Evolutionary conservation across 2,329 filamentous ascomycete species (phyloP), one percentile per base, ranked within the genome.

Genomic region (Clonostachys solani): DNA sequence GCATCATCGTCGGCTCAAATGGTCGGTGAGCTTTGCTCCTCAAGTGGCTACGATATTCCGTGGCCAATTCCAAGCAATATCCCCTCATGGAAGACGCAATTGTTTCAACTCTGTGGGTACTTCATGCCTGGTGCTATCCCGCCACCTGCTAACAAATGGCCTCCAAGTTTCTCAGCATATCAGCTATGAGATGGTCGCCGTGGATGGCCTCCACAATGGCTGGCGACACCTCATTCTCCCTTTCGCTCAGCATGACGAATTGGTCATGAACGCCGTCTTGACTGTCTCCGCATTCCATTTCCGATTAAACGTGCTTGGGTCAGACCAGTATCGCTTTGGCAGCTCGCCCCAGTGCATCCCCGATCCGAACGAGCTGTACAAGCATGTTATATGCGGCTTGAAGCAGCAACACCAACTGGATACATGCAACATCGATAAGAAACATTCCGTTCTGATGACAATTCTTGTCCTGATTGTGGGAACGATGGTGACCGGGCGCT

Each of bases 261-360:
- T 57, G 7, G 46, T 62, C 40, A 56, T 58, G 54, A 55, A 50
- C 15, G 49, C 59, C 5, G 56, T 62, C 0, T 48, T 59, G 8
- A 53, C 58, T 5, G 56, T 55, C 6, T 56, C 59, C 1, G 55
- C 59, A 2, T 61, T 56, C 8, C 58, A 61, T 12, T 23, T 45
- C 8, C 34, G 40, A 9, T 23, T 45, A 5, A 29, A 29, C 23
- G 23, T 29, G 23, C 23, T 29, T 3, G 23, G 23, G 23, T 29
- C 23, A 10, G 23, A 29, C 3, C 23, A 10, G 9, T 29, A 29
- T 29, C 23, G 10, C 9, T 29, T 29, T 29, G 23, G 23, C 9
- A 29, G 23, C 23, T 29, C 23, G 23, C 23, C 23, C 23, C 23
- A 29, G 23, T 29, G 23, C 23, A 29, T 29, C 23, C 23, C 23